phyloP scores from a whole-genome alignment of 2,329 filamentous ascomycete genomes.

The Ambrosiella xylebori region DNA sequence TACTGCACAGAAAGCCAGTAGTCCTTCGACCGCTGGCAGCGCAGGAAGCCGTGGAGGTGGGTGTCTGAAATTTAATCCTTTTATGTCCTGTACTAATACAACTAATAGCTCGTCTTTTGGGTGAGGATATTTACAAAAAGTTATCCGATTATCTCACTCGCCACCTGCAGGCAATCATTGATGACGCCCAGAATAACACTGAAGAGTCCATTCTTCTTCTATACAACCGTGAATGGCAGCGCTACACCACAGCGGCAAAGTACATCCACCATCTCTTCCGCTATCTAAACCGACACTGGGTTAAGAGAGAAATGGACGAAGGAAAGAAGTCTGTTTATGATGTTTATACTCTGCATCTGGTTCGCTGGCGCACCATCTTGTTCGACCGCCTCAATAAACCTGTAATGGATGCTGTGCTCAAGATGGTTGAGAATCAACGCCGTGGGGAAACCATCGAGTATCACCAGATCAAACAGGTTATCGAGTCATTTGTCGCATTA shows the following conservation, averaged over 20 bases:
- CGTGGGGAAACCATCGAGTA: conserved; percentile 97
- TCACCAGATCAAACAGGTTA: conserved; percentile 88
- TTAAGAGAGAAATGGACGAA: conserved; percentile 96
- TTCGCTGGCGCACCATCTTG: conserved; percentile 86
- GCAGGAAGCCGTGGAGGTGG: conserved; percentile 45
- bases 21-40: conserved; percentile 28
- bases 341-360: conserved; percentile 90
- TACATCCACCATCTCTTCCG: conserved; percentile 95
- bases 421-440: conserved; percentile 90
- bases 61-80: conserved; percentile 11
- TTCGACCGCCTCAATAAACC: conserved; percentile 69
- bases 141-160: conserved; percentile 67
- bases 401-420: conserved; percentile 89
- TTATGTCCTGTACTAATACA: neutral
- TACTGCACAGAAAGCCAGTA: conserved; percentile 73
- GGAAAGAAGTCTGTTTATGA: conserved; percentile 97
- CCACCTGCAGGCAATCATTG: conserved; percentile 57
- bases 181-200: conserved; percentile 58
- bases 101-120: conserved; percentile 64
- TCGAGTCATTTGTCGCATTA: conserved; percentile 89
- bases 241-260: conserved; percentile 88
- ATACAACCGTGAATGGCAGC: conserved; percentile 92
- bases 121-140: conserved; percentile 89
- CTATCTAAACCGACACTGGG: conserved; percentile 96
- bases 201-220: conserved; percentile 82